Percentiles rank a stretch among this genome's conserved stretches.
These are phyloP conservation scores for Ilex aquifolium DNA, from an alignment of 257 asterid genomes.

Conservation along the genomic window DNA sequence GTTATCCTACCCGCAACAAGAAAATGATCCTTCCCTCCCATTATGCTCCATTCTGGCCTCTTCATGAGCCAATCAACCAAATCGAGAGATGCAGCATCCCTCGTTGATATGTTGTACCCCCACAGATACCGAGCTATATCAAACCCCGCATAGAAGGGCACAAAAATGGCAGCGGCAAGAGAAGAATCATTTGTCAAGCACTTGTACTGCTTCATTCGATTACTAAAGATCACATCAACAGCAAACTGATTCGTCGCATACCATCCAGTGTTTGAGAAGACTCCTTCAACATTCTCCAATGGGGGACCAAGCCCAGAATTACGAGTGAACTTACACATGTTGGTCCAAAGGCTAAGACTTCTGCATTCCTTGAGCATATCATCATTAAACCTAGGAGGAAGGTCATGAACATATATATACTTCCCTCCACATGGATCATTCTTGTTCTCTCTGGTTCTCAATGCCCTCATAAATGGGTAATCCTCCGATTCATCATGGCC, in stretches of 20 bases:
- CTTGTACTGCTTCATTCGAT: slow-evolving; percentile 38
- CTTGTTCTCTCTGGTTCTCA: slow-evolving; percentile 56
- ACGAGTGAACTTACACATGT: slow-evolving; percentile 37
- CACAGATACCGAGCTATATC: slow-evolving; percentile 81
- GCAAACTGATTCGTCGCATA: slow-evolving; percentile 49
- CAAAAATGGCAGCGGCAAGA: slow-evolving; percentile 47
- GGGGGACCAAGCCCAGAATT: slow-evolving; percentile 47
- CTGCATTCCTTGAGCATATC: slow-evolving; percentile 43
- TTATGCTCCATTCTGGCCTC: slow-evolving; percentile 71
- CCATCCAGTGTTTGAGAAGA: slow-evolving; percentile 37
- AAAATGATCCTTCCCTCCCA: slow-evolving; percentile 92
- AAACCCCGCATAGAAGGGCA: slow-evolving; percentile 70
- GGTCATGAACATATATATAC: slow-evolving; percentile 38
- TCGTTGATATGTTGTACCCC: slow-evolving; percentile 57
- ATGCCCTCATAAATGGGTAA: slow-evolving; percentile 64
- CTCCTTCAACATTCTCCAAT: slow-evolving; percentile 36
- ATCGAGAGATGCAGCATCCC: slow-evolving; percentile 79
- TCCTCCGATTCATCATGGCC: slow-evolving; percentile 15
- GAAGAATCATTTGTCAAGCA: slow-evolving; percentile 44
- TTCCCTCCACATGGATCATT: slow-evolving; percentile 39
- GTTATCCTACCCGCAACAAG: slow-evolving; percentile 89
- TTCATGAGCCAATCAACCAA: slow-evolving; percentile 65
- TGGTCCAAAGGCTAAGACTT: slow-evolving; percentile 39
- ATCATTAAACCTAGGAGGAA: slow-evolving; percentile 42
- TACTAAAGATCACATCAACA: slow-evolving; percentile 39